Base-by-base conservation (phyloP, 495 filamentous ascomycete genomes). In the Hypomontagnella submonticulosa region DNA sequence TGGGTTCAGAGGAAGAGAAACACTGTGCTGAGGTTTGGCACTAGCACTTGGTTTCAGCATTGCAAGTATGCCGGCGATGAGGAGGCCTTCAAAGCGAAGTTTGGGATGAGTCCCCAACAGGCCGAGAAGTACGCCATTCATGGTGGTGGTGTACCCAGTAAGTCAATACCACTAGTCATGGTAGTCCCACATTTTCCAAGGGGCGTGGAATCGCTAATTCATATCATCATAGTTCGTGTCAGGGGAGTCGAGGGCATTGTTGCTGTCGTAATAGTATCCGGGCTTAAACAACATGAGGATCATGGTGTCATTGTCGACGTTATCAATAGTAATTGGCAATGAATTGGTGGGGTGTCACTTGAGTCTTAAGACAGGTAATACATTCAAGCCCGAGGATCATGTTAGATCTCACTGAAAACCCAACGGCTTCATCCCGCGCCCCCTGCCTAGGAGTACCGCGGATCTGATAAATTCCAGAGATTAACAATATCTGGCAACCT, bases 231-330 rank as follows among this genome's bases (percentile, higher is more conserved):
- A 72, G 70, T 92, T 37, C 79, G 86, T 12, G 89, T 93, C 2
- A 78, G 71, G 32, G 87, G 87, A 0, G 88, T 92, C 12, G 89
- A 92, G 73, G 90, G 88, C 0, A 66, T 92, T 16, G 85, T 92
- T 37, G 90, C 83, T 1, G 88, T 91, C 3, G 83, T 92, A 41
- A 87, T 92, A 15, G 89, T 93, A 9, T 89, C 86, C 73, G 90
- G 90, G 49, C 76, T 93, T 76, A 87, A 85, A 79, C 89, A 91
- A 76, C 83, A 90, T 73, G 84, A 92, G 74, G 90, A 92, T 75
- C 91, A 94, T 79, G 83, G 83, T 37, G 85, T 92, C 42, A 84
- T 92, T 61, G 83, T 89, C 1, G 85, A 91, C 73, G 84, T 84
- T 6, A 75, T 93, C 38, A 75, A 77, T 65, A 83, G 85, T 53